Percentiles rank a stretch among this genome's conserved stretches.
Conservation (phyloP, 73 alveolate species). For the Symbiodinium pilosum region DNA sequence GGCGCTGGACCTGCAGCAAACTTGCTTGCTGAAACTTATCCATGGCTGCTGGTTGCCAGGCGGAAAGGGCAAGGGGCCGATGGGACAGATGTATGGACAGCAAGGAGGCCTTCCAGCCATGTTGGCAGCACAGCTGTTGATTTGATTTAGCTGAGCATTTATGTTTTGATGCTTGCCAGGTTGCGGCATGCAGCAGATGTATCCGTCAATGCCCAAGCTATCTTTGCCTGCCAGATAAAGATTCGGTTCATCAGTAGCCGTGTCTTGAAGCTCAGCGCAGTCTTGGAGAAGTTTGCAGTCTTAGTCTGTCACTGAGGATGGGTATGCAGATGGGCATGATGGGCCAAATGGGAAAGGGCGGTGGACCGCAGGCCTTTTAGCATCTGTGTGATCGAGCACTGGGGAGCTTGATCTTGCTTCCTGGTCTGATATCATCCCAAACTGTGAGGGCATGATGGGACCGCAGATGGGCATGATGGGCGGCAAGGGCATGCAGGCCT, state of each 20-base stretch:
- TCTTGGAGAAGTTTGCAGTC: neutral
- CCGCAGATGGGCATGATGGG: constrained; percentile 40
- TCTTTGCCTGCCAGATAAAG: no score
- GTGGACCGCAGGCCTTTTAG: neutral
- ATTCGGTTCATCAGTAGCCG: no score
- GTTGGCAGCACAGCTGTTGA: neutral
- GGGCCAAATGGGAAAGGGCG: constrained; percentile 46
- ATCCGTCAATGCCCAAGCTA: neutral
- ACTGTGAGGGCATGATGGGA: constrained; percentile 44
- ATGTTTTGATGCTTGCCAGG: neutral
- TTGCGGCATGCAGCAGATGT: constrained; percentile 19
- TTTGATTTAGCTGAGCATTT: no score
- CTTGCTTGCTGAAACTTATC: neutral
- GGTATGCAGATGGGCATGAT: constrained; percentile 60
- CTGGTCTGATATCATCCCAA: no score
- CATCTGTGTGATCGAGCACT: no score
- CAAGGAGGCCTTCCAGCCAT: neutral
- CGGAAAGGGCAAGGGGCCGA: constrained; percentile 4
- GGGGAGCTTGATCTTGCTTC: no score
- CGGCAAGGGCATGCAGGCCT: constrained; percentile 17
- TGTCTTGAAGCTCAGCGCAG: no score
- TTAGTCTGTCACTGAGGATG: neutral
- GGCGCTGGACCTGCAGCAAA: no score
- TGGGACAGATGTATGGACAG: constrained; percentile 6
- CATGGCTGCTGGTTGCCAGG: neutral